Conservation (phyloP, 352 stramenopile species). For the Phytophthora brassicae region DNA sequence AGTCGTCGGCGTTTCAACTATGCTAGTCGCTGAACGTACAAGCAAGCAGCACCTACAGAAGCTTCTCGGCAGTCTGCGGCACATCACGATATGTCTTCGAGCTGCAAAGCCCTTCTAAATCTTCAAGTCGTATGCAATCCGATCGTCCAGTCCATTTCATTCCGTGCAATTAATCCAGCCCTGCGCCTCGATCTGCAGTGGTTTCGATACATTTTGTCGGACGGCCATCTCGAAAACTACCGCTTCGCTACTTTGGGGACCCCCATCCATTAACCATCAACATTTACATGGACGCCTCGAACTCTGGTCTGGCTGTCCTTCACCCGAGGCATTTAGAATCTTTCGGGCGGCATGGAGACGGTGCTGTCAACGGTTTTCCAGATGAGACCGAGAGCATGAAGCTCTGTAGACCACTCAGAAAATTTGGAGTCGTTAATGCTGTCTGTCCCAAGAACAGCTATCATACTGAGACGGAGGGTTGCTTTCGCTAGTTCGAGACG, state of each 20-base stretch:
- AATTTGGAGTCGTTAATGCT: constrained; percentile 35
- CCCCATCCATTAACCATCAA: not conserved
- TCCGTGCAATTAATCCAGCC: not conserved
- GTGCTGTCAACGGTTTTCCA: constrained; percentile 9
- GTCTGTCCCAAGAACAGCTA: constrained; percentile 19
- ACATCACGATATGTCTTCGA: constrained; percentile 22
- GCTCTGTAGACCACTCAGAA: constrained; percentile 14
- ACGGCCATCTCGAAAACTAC: constrained; percentile 1
- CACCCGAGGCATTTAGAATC: constrained; percentile 15
- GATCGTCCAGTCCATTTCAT: not conserved
- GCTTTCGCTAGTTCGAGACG: constrained; percentile 3
- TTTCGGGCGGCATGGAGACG: constrained; percentile 19
- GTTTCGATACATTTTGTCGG: not conserved
- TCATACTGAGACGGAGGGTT: constrained; percentile 12
- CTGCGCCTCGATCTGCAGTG: not conserved
- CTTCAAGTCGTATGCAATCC: not conserved
- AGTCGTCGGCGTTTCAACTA: not conserved
- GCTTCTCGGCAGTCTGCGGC: constrained; percentile 24
- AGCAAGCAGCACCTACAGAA: constrained; percentile 1
- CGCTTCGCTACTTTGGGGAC: not conserved
- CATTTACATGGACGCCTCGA: constrained; percentile 9
- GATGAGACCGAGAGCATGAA: constrained; percentile 14
- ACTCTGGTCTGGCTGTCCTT: not conserved
- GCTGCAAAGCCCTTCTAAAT: constrained; percentile 10
- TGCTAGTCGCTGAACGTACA: not conserved